Base-by-base conservation (phyloP, 2,329 filamentous ascomycete species). In the Zalaria sp. region DNA sequence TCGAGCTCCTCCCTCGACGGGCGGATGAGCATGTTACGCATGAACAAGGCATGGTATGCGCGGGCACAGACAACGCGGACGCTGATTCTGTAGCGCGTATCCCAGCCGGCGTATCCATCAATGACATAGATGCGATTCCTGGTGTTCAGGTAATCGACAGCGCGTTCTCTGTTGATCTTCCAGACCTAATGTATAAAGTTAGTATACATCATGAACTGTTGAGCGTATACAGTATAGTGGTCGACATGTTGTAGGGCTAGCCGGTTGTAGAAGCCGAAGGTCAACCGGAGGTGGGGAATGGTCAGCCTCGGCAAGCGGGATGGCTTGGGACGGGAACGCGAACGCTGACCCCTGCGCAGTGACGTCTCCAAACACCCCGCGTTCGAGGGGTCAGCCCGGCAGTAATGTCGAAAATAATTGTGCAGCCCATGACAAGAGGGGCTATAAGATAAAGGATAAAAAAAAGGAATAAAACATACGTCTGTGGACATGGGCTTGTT, bases 1-100 rank as follows among this genome's bases (percentile, higher is more conserved):
- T 94, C 83, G 42, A 98, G 81, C 73, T 98, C 88, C 68, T 93
- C 84, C 49, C 77, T 77, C 41, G 80, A 73, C 49, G 91, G 91
- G 55, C 91, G 83, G 72, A 98, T 98, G 61, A 98, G 83, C 91
- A 98, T 98, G 76, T 98, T 98, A 62, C 88, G 85, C 91, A 98
- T 98, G 79, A 98, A 98, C 51, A 98, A 79, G 48, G 91, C 91
- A 76, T 98, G 91, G 76, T 98, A 98, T 66, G 91, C 91, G 62
- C 91, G 88, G 53, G 91, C 91, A 71, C 91, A 98, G 61, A 98
- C 88, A 51, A 98, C 89, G 59, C 91, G 88, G 57, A 98, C 91
- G 58, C 81, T 84, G 70, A 98, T 96, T 53, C 88, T 78, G 75
- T 98, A 98, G 65, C 91, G 88, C 72, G 93, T 82, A 57, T 98